Conservation (phyloP, 345 rosid genomes). For the Citrus inodora region DNA sequence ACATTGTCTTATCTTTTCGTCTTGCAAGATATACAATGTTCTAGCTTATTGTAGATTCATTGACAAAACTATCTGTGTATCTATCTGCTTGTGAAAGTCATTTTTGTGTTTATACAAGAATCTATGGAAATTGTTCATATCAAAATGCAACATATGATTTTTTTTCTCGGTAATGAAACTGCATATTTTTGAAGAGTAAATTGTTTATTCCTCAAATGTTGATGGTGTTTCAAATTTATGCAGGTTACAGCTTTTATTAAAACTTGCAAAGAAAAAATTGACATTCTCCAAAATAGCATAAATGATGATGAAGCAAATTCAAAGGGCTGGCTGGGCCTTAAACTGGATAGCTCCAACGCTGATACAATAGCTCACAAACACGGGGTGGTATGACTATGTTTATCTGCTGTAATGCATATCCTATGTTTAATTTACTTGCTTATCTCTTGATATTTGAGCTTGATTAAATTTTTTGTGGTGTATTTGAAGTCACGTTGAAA, state of each 20-base stretch:
- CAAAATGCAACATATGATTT: neutral
- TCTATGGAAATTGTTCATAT: neutral
- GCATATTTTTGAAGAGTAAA: neutral
- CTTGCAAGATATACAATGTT: neutral
- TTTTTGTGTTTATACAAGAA: neutral
- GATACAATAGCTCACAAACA: constrained; percentile 91
- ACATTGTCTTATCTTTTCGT: neutral
- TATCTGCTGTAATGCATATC: neutral
- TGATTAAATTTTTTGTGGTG: too few species aligned
- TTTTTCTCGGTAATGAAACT: neutral
- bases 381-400: constrained; percentile 67
- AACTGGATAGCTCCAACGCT: constrained; percentile 49
- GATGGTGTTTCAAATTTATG: constrained; percentile 1
- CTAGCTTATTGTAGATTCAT: neutral
- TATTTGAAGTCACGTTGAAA: neutral
- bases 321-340: constrained; percentile 79
- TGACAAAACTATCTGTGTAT: neutral
- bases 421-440: neutral
- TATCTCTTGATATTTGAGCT: neutral
- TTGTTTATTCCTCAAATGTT: neutral
- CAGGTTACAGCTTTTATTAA: constrained; percentile 82
- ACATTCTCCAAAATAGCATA: constrained; percentile 69
- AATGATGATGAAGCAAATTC: constrained; percentile 64
- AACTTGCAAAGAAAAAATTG: constrained; percentile 86
- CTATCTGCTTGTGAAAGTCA: neutral